phyloP scores from a whole-genome alignment of 768 basidiomycete species.

The Botryobasidium botryosum region DNA sequence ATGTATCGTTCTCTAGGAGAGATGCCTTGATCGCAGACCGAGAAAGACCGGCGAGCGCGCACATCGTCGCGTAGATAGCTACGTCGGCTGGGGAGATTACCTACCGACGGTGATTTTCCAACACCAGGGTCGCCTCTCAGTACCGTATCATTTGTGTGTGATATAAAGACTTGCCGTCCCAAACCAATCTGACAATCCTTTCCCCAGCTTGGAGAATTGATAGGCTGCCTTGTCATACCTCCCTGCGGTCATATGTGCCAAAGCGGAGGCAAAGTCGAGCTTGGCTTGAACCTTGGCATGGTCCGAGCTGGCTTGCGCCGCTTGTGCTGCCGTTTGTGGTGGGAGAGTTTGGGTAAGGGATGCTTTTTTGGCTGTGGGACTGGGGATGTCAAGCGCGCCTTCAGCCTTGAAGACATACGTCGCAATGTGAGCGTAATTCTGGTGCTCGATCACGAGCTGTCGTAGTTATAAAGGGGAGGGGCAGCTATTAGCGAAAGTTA shows the following conservation, averaged over 20 bases:
- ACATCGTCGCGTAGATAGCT: slow-evolving; percentile 71
- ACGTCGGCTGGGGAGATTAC: slow-evolving; percentile 69
- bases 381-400: slow-evolving; percentile 53
- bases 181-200: slow-evolving; percentile 61
- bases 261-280: slow-evolving; percentile 63
- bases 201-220: slow-evolving; percentile 52
- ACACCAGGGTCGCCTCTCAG: not conserved
- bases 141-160: not conserved
- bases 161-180: slow-evolving; percentile 32
- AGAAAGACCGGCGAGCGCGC: slow-evolving; percentile 61
- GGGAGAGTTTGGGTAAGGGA: not conserved
- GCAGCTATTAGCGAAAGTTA: slow-evolving; percentile 7
- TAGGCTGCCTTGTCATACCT: slow-evolving; percentile 70
- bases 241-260: slow-evolving; percentile 53
- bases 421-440: slow-evolving; percentile 69
- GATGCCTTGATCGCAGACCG: slow-evolving; percentile 50
- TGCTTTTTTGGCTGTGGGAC: slow-evolving; percentile 4
- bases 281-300: slow-evolving; percentile 57
- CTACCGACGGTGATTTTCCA: too few relatives aligned
- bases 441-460: slow-evolving; percentile 71
- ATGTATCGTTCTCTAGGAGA: slow-evolving; percentile 45
- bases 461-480: not conserved
- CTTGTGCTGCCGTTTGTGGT: slow-evolving; percentile 3
- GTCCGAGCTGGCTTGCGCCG: slow-evolving; percentile 27
- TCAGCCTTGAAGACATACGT: slow-evolving; percentile 98